A percentile compares a stretch with the other conserved stretches of the same genome.
Evolutionary conservation across 306 rosid genomes (phyloP).

Genomic region (Ceratonia siliqua): DNA sequence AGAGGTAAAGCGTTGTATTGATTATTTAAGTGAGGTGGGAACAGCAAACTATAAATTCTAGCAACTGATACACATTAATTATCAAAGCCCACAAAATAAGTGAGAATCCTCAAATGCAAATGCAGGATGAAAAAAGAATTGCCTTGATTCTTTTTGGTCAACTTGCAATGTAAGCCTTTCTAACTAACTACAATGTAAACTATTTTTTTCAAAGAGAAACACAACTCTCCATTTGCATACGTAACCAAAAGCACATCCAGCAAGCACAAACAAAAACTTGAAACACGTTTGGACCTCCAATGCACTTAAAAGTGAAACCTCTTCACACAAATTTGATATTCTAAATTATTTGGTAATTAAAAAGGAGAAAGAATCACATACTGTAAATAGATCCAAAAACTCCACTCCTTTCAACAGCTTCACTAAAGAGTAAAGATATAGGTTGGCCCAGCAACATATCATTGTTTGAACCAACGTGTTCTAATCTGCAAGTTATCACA

Average conservation of each 20-base stretch:
- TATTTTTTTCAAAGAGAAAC: neutral
- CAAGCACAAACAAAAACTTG: neutral
- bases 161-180: neutral
- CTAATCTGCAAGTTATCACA: slow-evolving; percentile 32
- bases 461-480: slow-evolving; percentile 3
- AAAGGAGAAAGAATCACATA: neutral
- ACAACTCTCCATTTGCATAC: neutral
- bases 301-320: neutral
- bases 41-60: neutral
- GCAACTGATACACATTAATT: neutral
- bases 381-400: slow-evolving; percentile 7
- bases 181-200: neutral
- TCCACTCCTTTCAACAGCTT: slow-evolving; percentile 23
- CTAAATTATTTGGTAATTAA: neutral
- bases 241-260: neutral
- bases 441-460: slow-evolving; percentile 4
- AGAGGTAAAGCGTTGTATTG: neutral
- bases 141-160: neutral
- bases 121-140: neutral
- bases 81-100: neutral
- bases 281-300: neutral
- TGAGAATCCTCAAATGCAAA: neutral
- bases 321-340: neutral
- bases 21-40: neutral
- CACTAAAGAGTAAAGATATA: neutral